Base-by-base conservation (phyloP, 305 asterid genomes). In the Euphrasia arctica region DNA sequence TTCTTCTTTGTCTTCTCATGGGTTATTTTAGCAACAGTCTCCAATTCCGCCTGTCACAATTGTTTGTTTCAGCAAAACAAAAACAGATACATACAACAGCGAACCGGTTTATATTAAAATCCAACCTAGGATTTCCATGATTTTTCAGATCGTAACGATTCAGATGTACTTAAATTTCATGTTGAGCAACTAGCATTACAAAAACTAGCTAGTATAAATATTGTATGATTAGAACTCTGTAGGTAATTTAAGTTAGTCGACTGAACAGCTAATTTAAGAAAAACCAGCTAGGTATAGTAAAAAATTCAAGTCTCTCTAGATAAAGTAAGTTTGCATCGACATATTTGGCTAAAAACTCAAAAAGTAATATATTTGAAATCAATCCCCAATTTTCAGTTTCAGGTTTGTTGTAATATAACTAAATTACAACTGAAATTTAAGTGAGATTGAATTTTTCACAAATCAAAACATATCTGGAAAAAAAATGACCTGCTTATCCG, bases 11-110 rank as follows among this genome's bases (percentile, higher is more conserved):
- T 67, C 79, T 83, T 85, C 57, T 88, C 96, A 60, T 75, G 91
- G 55, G 94, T 80, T 65, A 88, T 72, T 77, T 82, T 85, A 60
- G 84, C 94, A 65, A 88, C 96, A 54, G 91, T 84, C 88, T 88
- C 96, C 72, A 88, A 66, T 56, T 78, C 89, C 57, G 94, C 96
- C 96, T 88, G 79, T 62, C 55, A 72, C 39, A 64, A 9, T 43
- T 55, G 47, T 54, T 55, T 25, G 66, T 58, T 39, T 71, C 51
- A 52, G 39, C 68, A 49, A 51, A 42, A 55, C 12, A 29, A 14
- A 58, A 31, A 34, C 54, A 15, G 55, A 22, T 61, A 1, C n/a
- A n/a, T n/a, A n/a, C 36, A 59, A 42, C 31, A 7, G 41, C 13
- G 36, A 27, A 63, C 61, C 58, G 42, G 54, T 60, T 41, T 48